Conservation (phyloP, 805 yeast genomes). For the Lipomyces yamadae region DNA sequence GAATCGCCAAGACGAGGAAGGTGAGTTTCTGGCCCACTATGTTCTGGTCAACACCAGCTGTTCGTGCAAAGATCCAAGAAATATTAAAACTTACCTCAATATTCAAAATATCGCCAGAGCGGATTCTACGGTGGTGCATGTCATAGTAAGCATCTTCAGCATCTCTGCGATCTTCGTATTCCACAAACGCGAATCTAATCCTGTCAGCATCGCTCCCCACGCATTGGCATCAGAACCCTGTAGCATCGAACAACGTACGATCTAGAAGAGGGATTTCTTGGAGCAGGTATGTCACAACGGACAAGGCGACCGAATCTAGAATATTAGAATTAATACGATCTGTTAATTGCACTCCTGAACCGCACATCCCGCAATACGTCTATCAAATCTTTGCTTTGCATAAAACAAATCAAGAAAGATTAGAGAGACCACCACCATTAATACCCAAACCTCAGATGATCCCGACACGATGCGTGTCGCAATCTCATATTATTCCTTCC, state of each 20-base stretch:
- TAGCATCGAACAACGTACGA: constrained; percentile 29
- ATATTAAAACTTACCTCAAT: constrained; percentile 36
- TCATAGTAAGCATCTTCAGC: constrained; percentile 46
- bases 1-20: constrained; percentile 37
- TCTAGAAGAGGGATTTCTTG: constrained; percentile 36
- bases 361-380: constrained; percentile 6
- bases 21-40: constrained; percentile 38
- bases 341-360: not conserved
- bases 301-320: constrained; percentile 42
- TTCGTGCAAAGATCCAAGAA: not conserved
- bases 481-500: not conserved
- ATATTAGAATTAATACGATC: not conserved
- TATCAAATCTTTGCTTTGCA: not conserved
- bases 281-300: constrained; percentile 45
- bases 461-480: not conserved
- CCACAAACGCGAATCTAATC: constrained; percentile 43
- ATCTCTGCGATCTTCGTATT: constrained; percentile 43
- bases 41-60: not conserved
- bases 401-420: not conserved
- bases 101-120: constrained; percentile 40
- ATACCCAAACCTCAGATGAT: not conserved
- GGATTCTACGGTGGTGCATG: constrained; percentile 41
- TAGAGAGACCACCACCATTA: not conserved
- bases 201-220: not conserved
- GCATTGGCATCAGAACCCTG: not conserved